Evolutionary conservation across 2,329 filamentous ascomycete species (phyloP).

Genomic region (Fonsecaea multimorphosa): DNA sequence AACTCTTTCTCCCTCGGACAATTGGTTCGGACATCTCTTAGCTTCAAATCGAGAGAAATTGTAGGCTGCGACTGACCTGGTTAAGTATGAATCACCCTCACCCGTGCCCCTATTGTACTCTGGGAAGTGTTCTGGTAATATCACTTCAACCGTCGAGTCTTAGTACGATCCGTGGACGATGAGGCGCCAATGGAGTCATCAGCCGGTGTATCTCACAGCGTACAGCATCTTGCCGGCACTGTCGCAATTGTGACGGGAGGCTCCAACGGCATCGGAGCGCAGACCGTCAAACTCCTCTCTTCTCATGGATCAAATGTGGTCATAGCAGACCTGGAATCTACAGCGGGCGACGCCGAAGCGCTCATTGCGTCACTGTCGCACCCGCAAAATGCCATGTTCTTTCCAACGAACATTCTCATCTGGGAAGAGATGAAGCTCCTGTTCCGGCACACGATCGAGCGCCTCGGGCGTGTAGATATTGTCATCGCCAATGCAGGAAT

Average conservation of each 20-base stretch:
- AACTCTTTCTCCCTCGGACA: neutral
- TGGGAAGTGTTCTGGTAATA: neutral
- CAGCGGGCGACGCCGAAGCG: neutral
- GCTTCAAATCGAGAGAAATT: neutral
- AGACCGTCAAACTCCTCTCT: slow-evolving; percentile 6
- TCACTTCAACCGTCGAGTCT: neutral
- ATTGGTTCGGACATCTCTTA: neutral
- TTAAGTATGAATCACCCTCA: too few species aligned
- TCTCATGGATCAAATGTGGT: slow-evolving; percentile 21
- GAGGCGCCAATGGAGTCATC: neutral
- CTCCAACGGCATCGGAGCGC: slow-evolving; percentile 36
- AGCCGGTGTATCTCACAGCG: neutral
- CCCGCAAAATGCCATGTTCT: slow-evolving; percentile 14
- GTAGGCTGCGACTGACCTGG: too few species aligned
- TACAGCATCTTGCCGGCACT: slow-evolving; percentile 11
- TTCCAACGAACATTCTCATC: slow-evolving; percentile 14
- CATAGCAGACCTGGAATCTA: slow-evolving; percentile 16
- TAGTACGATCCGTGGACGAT: neutral
- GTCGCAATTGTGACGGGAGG: slow-evolving; percentile 21
- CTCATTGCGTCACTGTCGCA: slow-evolving; percentile 1
- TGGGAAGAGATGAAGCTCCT: slow-evolving; percentile 19
- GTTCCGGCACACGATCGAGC: slow-evolving; percentile 10
- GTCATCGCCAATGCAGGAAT: slow-evolving; percentile 28
- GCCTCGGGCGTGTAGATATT: slow-evolving; percentile 22
- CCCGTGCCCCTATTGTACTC: too few species aligned